Percentiles rank a stretch among this genome's conserved stretches.
These are phyloP conservation scores for Selaginella tamariscina DNA, from an alignment of 75 land plant genomes.

Conservation along the genomic window DNA sequence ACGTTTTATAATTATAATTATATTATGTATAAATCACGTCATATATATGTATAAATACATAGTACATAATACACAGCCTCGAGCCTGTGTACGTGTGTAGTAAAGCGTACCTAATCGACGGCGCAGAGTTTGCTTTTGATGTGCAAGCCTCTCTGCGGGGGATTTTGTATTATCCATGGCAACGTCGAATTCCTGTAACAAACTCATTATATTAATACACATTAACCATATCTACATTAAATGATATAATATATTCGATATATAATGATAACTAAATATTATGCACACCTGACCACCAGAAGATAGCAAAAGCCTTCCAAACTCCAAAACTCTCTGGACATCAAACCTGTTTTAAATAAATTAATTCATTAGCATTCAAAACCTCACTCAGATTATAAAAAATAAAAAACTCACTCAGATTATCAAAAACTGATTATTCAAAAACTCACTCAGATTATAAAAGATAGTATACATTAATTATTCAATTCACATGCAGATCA, in stretches of 20 bases:
- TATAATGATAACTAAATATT: background rate
- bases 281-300: constrained; percentile 82
- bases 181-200: constrained; percentile 78
- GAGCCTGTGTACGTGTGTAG: background rate
- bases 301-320: constrained; percentile 73
- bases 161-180: constrained; percentile 56
- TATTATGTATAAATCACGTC: background rate
- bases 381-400: no score
- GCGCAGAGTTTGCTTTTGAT: constrained; percentile 75
- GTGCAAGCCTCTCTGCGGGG: constrained; percentile 69
- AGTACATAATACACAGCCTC: background rate
- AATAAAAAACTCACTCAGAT: no score
- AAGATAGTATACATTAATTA: no score
- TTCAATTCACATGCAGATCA: no score
- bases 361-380: no score
- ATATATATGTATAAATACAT: background rate
- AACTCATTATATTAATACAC: constrained; percentile 1
- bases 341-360: constrained; percentile 94
- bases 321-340: constrained; percentile 72
- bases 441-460: no score
- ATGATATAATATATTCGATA: no score
- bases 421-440: no score
- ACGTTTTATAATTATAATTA: no score
- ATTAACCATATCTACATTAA: no score
- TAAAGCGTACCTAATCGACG: constrained; percentile 69